phyloP scores from a whole-genome alignment of 768 basidiomycete species.

The Rhizopogon rudus region DNA sequence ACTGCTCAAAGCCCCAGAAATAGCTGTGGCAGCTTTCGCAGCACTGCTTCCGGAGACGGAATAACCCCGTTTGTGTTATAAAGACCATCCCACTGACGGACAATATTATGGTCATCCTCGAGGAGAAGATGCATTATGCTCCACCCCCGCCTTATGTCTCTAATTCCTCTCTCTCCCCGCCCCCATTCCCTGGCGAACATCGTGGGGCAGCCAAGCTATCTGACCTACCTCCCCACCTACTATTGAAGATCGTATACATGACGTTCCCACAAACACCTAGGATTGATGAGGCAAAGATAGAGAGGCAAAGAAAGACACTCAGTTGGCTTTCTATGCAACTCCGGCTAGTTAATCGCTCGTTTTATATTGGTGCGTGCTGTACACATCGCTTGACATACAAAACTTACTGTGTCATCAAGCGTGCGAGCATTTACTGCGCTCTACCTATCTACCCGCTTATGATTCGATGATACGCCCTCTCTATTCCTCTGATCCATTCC shows the following conservation, averaged over 20 bases:
- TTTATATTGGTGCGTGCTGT: slow-evolving; percentile 56
- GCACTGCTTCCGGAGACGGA: slow-evolving; percentile 3
- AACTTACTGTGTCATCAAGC: slow-evolving; percentile 30
- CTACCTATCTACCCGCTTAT: slow-evolving; percentile 68
- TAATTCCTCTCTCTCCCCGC: slow-evolving; percentile 19
- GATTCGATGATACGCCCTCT: slow-evolving; percentile 54
- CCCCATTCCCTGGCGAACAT: slow-evolving; percentile 28
- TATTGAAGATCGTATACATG: slow-evolving; percentile 64
- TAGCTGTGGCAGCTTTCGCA: background rate
- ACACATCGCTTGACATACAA: background rate
- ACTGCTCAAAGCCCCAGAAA: too few relatives aligned
- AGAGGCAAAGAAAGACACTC: slow-evolving; percentile 59
- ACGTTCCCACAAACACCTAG: slow-evolving; percentile 52
- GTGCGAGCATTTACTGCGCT: slow-evolving; percentile 79
- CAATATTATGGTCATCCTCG: slow-evolving; percentile 36
- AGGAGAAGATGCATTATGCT: slow-evolving; percentile 30
- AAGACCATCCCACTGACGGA: background rate
- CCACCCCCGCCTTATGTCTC: slow-evolving; percentile 35
- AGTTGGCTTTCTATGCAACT: slow-evolving; percentile 66
- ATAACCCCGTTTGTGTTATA: background rate
- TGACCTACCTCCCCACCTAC: slow-evolving; percentile 53
- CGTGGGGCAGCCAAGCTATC: slow-evolving; percentile 15
- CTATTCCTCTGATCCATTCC: slow-evolving; percentile 80
- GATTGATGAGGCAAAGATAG: slow-evolving; percentile 34
- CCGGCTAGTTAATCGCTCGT: slow-evolving; percentile 56